Percentiles rank a stretch among this genome's conserved stretches.
phyloP scores from a whole-genome alignment of 768 basidiomycete genomes.

The Termitomyces sp. region DNA sequence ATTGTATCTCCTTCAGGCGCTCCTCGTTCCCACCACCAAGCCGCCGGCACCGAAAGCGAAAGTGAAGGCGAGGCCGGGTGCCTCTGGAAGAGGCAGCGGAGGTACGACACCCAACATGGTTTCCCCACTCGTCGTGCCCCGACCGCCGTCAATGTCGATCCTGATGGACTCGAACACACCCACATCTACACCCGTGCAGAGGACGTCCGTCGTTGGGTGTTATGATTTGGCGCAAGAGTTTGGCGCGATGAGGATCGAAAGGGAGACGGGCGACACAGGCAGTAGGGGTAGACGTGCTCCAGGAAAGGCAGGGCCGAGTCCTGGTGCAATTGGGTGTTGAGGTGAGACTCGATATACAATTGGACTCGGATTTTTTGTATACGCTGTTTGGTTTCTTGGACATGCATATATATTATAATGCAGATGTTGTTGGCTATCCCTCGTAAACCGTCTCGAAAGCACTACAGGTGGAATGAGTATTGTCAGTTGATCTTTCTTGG shows the following conservation, averaged over 20 bases:
- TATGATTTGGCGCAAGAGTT: slow-evolving; percentile 37
- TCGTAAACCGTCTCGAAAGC: too few relatives aligned
- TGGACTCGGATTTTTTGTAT: neutral
- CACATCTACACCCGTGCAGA: neutral
- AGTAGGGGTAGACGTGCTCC: neutral
- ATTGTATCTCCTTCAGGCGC: slow-evolving; percentile 62
- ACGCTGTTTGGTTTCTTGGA: neutral
- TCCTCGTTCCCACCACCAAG: slow-evolving; percentile 45
- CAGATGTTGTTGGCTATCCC: too few relatives aligned
- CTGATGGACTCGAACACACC: neutral
- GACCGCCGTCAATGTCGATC: neutral
- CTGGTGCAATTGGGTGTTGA: neutral
- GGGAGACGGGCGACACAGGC: neutral
- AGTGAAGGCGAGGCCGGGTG: neutral
- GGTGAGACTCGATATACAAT: neutral
- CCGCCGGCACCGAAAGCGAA: neutral
- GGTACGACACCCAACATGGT: neutral
- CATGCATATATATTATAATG: too few relatives aligned
- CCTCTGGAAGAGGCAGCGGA: neutral
- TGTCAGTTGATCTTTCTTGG: too few relatives aligned
- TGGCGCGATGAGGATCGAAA: slow-evolving; percentile 28
- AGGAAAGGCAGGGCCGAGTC: neutral
- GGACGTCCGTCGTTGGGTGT: neutral
- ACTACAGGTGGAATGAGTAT: too few relatives aligned
- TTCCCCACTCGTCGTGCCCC: neutral